phyloP scores from a whole-genome alignment of 345 rosid genomes.

The Gynandropsis gynandra region DNA sequence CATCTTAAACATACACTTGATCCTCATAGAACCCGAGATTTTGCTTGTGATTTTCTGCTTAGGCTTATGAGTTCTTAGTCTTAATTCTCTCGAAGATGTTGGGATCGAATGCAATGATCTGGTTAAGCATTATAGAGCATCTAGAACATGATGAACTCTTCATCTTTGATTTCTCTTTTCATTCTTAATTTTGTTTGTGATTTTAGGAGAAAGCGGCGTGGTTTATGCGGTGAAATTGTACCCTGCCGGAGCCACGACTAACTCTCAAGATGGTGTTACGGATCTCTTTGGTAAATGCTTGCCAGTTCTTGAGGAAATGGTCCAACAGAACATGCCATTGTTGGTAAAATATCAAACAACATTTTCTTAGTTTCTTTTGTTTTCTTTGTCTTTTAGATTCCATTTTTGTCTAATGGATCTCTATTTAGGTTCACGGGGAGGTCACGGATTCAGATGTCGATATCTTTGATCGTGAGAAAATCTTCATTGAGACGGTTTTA shows the following conservation, averaged over 20 bases:
- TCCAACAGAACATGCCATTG: conserved; percentile 73
- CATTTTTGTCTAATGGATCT: conserved; percentile 1
- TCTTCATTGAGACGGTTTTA: conserved; percentile 71
- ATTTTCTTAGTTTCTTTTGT: neutral
- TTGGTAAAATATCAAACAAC: conserved; percentile 39
- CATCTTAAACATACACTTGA: neutral
- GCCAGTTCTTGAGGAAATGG: conserved; percentile 87
- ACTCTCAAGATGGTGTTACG: conserved; percentile 94
- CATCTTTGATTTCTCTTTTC: neutral
- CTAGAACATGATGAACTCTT: neutral
- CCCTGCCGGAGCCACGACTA: conserved; percentile 96
- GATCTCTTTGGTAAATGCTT: conserved; percentile 86
- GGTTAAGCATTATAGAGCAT: neutral
- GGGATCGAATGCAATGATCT: neutral
- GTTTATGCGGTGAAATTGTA: conserved; percentile 90
- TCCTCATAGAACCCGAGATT: conserved; percentile 2
- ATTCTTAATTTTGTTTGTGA: neutral
- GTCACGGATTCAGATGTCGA: conserved; percentile 80
- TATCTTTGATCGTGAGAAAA: conserved; percentile 83
- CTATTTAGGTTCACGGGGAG: conserved; percentile 88
- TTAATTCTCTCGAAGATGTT: too few relatives aligned
- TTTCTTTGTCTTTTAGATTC: neutral
- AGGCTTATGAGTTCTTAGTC: neutral
- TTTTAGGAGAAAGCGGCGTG: conserved; percentile 66
- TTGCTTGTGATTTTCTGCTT: neutral